These are phyloP conservation scores for Xerocomellus intermedius DNA, from an alignment of 768 basidiomycete species.

Conservation along the genomic window DNA sequence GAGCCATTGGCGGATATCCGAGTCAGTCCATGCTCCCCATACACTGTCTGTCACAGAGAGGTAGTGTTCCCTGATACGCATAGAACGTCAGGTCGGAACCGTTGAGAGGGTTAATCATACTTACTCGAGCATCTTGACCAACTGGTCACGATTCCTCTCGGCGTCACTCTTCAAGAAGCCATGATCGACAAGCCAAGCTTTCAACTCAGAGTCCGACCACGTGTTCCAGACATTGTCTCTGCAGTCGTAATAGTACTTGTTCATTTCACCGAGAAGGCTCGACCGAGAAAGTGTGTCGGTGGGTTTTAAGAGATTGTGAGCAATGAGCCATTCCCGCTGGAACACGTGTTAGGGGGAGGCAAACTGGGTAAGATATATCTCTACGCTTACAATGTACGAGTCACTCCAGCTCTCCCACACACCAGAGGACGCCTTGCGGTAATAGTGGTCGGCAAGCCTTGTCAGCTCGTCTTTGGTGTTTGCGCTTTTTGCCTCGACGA, in stretches of 20 bases:
- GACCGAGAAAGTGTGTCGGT: conserved; percentile 51
- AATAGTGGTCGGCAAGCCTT: conserved; percentile 64
- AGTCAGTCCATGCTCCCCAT: conserved; percentile 71
- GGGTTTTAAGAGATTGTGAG: conserved; percentile 70
- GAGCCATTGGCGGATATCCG: conserved; percentile 70
- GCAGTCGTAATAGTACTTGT: conserved; percentile 69
- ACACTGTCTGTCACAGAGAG: conserved; percentile 54
- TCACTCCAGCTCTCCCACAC: conserved; percentile 87
- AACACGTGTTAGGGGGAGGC: neutral
- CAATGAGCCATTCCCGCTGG: conserved; percentile 81
- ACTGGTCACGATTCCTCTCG: conserved; percentile 67
- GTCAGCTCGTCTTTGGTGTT: conserved; percentile 64
- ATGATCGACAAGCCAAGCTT: conserved; percentile 76
- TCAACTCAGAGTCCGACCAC: conserved; percentile 80
- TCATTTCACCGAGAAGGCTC: conserved; percentile 64
- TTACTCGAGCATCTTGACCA: conserved; percentile 68
- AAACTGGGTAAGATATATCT: neutral
- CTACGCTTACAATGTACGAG: conserved; percentile 64
- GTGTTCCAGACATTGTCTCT: conserved; percentile 54
- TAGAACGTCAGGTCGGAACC: neutral
- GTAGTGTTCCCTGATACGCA: conserved; percentile 61
- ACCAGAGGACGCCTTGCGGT: conserved; percentile 58
- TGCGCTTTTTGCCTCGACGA: conserved; percentile 58
- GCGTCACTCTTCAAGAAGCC: conserved; percentile 70
- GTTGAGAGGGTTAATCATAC: conserved; percentile 17